Base-by-base conservation (phyloP, 192 early-diverging fungal species). In the Cetraspora pellucida region DNA sequence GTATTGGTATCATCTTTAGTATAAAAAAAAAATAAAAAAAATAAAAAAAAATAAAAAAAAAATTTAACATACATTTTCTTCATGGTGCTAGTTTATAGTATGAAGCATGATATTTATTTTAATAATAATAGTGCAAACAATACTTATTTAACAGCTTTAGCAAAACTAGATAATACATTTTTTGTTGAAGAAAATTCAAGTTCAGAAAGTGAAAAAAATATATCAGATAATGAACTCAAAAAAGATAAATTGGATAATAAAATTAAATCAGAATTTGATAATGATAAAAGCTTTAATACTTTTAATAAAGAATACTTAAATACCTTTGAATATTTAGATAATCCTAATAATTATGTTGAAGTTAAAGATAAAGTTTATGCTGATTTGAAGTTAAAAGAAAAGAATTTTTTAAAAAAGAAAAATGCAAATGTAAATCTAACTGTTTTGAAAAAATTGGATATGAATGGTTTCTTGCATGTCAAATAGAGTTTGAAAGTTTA, bases 321-420 rank as follows among this genome's bases (percentile, higher is more conserved):
- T 25, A 59, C 25, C 8, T 55, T 55, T 59, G 25, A 59, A 27
- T 59, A 23, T 59, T 27, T 8, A 27, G 57, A 58, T 21, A 21
- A 58, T 58, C 21, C 57, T 58, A 58, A 58, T 21, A 59, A 59
- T 59, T 59, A 59, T 59, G 25, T 59, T n/a, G n/a, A n/a, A n/a
- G n/a, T n/a, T 59, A 11, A 59, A 27, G 3, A 59, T 27, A 59
- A 59, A 59, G 58, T 59, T 21, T 59, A 59, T 25, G 3, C 25
- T 25, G 25, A 59, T 59, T 3, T 59, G 11, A 59, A 59, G 25
- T 27, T 25, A 59, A 59, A 59, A 27, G 58, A 10, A 27, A 25
- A 25, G 25, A 59, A 21, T n/a, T 59, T 59, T 59, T 59, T 59
- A 27, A 21, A 27, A 59, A 10, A 27, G 14, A n/a, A n/a, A 59